Conservation (phyloP, 2,329 filamentous ascomycete species). For the Botrytis galanthina region DNA sequence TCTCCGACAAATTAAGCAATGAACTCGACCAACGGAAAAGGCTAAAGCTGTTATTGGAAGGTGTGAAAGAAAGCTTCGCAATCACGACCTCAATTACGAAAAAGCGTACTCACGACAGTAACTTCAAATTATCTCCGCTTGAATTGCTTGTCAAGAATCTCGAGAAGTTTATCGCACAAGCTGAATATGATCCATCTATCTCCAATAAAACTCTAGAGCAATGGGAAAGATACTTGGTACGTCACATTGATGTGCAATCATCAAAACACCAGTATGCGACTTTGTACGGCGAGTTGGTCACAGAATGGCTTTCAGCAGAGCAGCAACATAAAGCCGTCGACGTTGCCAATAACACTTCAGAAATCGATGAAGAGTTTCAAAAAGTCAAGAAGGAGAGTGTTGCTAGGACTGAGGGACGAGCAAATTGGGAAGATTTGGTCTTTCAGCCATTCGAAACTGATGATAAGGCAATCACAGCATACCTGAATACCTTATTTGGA, state of each 20-base stretch:
- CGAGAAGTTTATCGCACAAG: slow-evolving; percentile 52
- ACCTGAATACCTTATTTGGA: slow-evolving; percentile 52
- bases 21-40: slow-evolving; percentile 40
- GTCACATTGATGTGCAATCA: slow-evolving; percentile 49
- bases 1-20: slow-evolving; percentile 38
- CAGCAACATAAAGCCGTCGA: neutral
- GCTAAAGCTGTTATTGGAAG: slow-evolving; percentile 38
- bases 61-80: slow-evolving; percentile 38
- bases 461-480: slow-evolving; percentile 45
- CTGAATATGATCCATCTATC: slow-evolving; percentile 52
- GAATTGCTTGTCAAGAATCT: slow-evolving; percentile 43
- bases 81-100: slow-evolving; percentile 26
- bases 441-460: slow-evolving; percentile 51
- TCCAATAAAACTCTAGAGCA: slow-evolving; percentile 45
- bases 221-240: slow-evolving; percentile 48
- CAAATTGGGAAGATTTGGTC: slow-evolving; percentile 55
- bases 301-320: slow-evolving; percentile 49
- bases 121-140: slow-evolving; percentile 22
- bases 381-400: slow-evolving; percentile 42
- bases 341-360: neutral
- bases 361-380: slow-evolving; percentile 4
- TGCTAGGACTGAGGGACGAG: slow-evolving; percentile 46
- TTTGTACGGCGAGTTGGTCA: slow-evolving; percentile 55
- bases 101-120: slow-evolving; percentile 22
- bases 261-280: slow-evolving; percentile 55